A percentile compares a stretch with the other conserved stretches of the same genome.
Conservation (phyloP, 2,329 filamentous ascomycete genomes). For the Hymenoscyphus repandus region DNA sequence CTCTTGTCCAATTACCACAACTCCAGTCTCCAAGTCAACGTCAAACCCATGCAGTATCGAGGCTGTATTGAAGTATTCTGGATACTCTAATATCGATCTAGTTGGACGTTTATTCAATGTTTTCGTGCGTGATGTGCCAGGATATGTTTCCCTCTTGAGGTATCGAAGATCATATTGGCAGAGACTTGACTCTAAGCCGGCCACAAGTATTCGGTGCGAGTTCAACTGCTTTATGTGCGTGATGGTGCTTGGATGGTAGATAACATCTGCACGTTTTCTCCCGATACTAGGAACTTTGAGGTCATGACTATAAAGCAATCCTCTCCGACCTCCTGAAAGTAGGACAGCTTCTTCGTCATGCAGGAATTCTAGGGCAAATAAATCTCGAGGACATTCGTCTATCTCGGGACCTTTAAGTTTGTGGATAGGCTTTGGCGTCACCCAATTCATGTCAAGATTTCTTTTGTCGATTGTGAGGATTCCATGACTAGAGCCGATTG, state of each 20-base stretch:
- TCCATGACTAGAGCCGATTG: conserved; percentile 45
- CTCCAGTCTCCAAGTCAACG: conserved; percentile 40
- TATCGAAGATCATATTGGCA: conserved; percentile 54
- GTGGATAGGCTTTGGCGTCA: conserved; percentile 8
- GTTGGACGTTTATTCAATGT: conserved; percentile 10
- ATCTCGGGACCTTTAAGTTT: conserved; percentile 11
- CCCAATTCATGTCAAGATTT: conserved; percentile 12
- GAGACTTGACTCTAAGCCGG: conserved; percentile 46
- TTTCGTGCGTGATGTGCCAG: background rate
- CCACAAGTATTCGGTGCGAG: conserved; percentile 46
- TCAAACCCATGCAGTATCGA: conserved; percentile 48
- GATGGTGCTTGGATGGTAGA: conserved; percentile 36
- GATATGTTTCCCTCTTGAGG: conserved; percentile 11
- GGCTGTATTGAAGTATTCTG: conserved; percentile 44
- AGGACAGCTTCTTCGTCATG: conserved; percentile 39
- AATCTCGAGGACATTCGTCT: conserved; percentile 31
- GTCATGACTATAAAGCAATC: conserved; percentile 36
- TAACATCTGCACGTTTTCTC: conserved; percentile 12
- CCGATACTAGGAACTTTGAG: conserved; percentile 25
- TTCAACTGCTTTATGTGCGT: conserved; percentile 47
- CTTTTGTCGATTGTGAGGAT: conserved; percentile 35
- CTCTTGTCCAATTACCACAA: conserved; percentile 48
- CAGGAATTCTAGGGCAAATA: conserved; percentile 47
- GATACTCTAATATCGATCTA: conserved; percentile 43
- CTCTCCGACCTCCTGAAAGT: conserved; percentile 46